A percentile compares a stretch with the other conserved stretches of the same genome.
Conservation (phyloP, 75 land plant genomes). For the Azolla pinnata region DNA sequence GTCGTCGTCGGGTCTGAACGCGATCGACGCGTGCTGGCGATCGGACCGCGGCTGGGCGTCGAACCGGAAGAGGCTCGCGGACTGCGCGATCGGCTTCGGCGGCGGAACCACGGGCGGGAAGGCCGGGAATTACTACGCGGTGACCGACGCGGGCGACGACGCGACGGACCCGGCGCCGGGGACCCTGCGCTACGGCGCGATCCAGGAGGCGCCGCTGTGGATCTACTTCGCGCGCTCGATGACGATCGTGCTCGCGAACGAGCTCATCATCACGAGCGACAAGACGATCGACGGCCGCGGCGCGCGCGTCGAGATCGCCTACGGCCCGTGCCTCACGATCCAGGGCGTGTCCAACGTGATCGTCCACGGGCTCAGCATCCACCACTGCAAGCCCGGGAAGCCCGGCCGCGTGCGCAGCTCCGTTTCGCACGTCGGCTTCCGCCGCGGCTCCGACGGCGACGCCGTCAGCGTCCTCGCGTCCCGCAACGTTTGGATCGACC, state of each 20-base stretch:
- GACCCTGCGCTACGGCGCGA: conserved; percentile 42
- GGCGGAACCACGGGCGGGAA: conserved; percentile 40
- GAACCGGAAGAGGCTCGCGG: conserved; percentile 48
- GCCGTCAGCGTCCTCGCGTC: conserved; percentile 32
- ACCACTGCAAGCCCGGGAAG: conserved; percentile 28
- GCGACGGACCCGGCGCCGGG: conserved; percentile 30
- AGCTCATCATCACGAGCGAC: conserved; percentile 48
- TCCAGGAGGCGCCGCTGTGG: conserved; percentile 45
- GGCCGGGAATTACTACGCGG: conserved; percentile 33
- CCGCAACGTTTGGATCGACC: conserved; percentile 38
- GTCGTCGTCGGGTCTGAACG: background rate
- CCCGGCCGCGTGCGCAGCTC: conserved; percentile 34
- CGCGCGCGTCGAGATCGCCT: conserved; percentile 40
- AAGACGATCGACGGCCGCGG: conserved; percentile 73
- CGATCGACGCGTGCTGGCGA: conserved; percentile 25
- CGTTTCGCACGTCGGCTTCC: conserved; percentile 14
- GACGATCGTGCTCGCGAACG: conserved; percentile 34
- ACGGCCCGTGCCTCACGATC: conserved; percentile 38
- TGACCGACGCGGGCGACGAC: conserved; percentile 36
- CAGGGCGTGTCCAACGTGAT: conserved; percentile 41
- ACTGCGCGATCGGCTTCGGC: conserved; percentile 55
- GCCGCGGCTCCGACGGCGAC: conserved; percentile 36
- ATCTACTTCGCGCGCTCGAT: conserved; percentile 51
- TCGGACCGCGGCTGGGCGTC: conserved; percentile 45
- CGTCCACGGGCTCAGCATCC: conserved; percentile 49